Evolutionary conservation across 1,284 basidiomycete species (phyloP).

Genomic region (Prillingera fragicola): DNA sequence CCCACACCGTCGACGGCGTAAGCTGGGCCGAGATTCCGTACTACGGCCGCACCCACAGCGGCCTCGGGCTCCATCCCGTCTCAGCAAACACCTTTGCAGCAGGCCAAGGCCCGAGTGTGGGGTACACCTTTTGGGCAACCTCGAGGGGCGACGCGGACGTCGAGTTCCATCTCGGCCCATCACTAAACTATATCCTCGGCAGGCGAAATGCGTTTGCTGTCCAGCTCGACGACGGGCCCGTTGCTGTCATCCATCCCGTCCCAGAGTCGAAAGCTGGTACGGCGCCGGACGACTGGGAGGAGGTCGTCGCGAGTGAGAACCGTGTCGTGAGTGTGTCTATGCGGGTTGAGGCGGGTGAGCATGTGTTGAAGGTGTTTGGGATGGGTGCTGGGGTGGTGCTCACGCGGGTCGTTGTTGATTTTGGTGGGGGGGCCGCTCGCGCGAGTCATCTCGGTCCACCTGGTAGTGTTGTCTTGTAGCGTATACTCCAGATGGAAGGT

Average conservation of each 20-base stretch:
- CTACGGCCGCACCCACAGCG: slow-evolving; percentile 50
- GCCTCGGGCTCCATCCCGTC: slow-evolving; percentile 59
- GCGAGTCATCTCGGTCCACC: slow-evolving; percentile 21
- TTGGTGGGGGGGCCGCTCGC: slow-evolving; percentile 19
- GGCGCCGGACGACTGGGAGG: slow-evolving; percentile 47
- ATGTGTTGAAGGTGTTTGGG: slow-evolving; percentile 13
- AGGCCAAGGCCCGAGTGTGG: slow-evolving; percentile 59
- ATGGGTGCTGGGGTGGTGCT: slow-evolving; percentile 20
- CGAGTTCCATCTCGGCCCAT: slow-evolving; percentile 55
- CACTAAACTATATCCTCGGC: slow-evolving; percentile 54
- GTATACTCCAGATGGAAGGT: too few relatives aligned
- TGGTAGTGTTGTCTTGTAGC: slow-evolving; percentile 6
- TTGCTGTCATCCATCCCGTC: slow-evolving; percentile 53
- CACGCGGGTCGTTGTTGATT: slow-evolving; percentile 15
- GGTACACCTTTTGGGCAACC: slow-evolving; percentile 64
- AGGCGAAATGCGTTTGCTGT: slow-evolving; percentile 56
- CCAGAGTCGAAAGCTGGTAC: slow-evolving; percentile 52
- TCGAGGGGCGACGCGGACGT: slow-evolving; percentile 52
- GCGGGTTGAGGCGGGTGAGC: slow-evolving; percentile 2
- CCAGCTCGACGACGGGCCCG: slow-evolving; percentile 53
- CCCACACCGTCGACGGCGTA: slow-evolving; percentile 49
- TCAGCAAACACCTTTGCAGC: slow-evolving; percentile 56
- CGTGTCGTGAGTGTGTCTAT: slow-evolving; percentile 13
- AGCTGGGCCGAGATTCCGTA: slow-evolving; percentile 59
- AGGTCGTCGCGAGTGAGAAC: slow-evolving; percentile 22